Base-by-base conservation (phyloP, 2,329 filamentous ascomycete species). In the Huntiella moniliformis region DNA sequence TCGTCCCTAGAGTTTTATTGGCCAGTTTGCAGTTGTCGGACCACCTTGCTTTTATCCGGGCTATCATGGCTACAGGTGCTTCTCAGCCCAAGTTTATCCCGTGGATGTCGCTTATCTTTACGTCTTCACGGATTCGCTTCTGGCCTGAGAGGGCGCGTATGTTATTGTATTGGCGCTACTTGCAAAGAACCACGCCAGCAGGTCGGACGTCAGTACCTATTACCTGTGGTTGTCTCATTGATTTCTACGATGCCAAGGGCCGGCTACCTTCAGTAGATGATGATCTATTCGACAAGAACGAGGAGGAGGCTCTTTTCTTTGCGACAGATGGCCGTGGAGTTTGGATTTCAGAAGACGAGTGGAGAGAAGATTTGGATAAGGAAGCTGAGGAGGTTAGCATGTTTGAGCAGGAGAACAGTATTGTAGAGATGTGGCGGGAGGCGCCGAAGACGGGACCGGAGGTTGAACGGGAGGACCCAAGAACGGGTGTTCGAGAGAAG, bases 351-450 rank as follows among this genome's bases (percentile, higher is more conserved):
- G 47, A 49, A 38, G 38, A 39, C 7, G 44, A 49, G 5, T 41
- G 44, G 22, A 40, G 10, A 34, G 46, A 31, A 8, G 42, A 38
- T 34, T 13, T 45, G 5, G 37, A 32, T 38, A 35, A 12, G n/a
- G 41, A 44, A 36, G 18, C 35, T 10, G 28, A 38, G 35, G 34
- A 31, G 40, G 36, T 32, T 28, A 33, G 38, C 31, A 45, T 18
- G 22, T 35, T 16, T 18, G 43, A 18, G 18, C 35, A 33, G 10
- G 40, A 32, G 31, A 32, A 32, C 13, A 45, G 42, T 41, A 31
- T 44, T 33, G 35, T 39, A 11, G 36, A 33, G 18, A 33, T 64
- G 15, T 39, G 34, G 36, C 32, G 35, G n/a, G 4, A 12, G 13
- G 36, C 31, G n/a, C 28, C 22, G 2, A 32, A n/a, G n/a, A 16